These are phyloP conservation scores for Eutrema heterophyllum DNA, from an alignment of 345 rosid species.

Conservation along the genomic window DNA sequence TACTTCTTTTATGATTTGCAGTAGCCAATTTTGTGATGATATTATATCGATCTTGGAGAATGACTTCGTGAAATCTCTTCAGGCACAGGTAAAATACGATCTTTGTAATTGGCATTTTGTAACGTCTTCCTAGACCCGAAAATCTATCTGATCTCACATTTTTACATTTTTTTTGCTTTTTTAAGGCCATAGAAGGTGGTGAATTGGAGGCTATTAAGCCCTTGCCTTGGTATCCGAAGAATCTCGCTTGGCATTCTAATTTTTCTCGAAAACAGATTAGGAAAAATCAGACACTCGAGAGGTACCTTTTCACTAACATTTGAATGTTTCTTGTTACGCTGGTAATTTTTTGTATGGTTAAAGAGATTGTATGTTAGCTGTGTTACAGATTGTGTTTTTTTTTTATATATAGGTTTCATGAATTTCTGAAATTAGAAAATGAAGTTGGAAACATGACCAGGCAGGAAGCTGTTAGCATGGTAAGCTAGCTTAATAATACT, in stretches of 20 bases:
- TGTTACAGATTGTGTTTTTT: neutral
- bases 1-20: slow-evolving; percentile 14
- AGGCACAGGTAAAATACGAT: slow-evolving; percentile 46
- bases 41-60: slow-evolving; percentile 69
- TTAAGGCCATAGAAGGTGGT: slow-evolving; percentile 62
- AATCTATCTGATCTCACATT: neutral
- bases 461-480: slow-evolving; percentile 99
- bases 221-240: slow-evolving; percentile 83
- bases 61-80: slow-evolving; percentile 77
- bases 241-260: slow-evolving; percentile 92
- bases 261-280: slow-evolving; percentile 91
- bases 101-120: neutral
- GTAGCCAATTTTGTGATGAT: slow-evolving; percentile 81
- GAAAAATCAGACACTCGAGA: slow-evolving; percentile 84
- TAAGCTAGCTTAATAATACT: slow-evolving; percentile 16
- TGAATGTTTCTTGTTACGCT: neutral
- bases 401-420: slow-evolving; percentile 65
- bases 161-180: neutral
- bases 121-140: neutral
- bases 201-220: slow-evolving; percentile 79
- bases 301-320: slow-evolving; percentile 37
- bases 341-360: neutral
- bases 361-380: neutral
- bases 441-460: slow-evolving; percentile 95
- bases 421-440: slow-evolving; percentile 88